These are phyloP conservation scores for Rhodotorula sp. DNA, from an alignment of 1,284 basidiomycete species.

Conservation along the genomic window DNA sequence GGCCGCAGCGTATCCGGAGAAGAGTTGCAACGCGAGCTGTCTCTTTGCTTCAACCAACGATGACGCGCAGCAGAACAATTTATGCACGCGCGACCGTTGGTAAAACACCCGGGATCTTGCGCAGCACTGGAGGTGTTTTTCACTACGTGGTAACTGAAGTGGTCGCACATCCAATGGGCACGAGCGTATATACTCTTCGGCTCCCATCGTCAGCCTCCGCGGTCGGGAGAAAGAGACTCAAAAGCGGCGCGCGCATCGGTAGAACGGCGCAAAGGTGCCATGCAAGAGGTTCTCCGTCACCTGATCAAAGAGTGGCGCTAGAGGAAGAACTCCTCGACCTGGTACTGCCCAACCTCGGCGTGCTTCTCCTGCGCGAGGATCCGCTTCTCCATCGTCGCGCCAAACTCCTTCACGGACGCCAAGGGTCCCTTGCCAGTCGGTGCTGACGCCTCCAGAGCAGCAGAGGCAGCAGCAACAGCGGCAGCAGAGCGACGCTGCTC, in stretches of 20 bases:
- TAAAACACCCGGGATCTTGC: background rate
- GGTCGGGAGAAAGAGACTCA: too few relatives aligned
- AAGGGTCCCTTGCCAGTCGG: background rate
- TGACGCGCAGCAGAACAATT: background rate
- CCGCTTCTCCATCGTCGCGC: conserved; percentile 35
- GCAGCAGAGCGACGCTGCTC: conserved; percentile 1
- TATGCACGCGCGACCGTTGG: background rate
- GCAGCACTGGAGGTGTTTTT: background rate
- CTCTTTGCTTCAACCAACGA: background rate
- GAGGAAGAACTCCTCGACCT: conserved; percentile 34
- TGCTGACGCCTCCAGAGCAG: background rate
- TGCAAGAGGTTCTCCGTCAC: too few relatives aligned
- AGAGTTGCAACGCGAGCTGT: background rate
- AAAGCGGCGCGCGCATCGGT: too few relatives aligned
- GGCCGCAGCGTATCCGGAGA: background rate
- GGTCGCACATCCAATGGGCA: too few relatives aligned
- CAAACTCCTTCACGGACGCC: conserved; percentile 21
- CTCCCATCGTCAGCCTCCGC: too few relatives aligned
- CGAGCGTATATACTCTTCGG: too few relatives aligned
- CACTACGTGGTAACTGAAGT: background rate
- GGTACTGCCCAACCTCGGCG: conserved; percentile 34
- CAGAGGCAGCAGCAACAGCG: background rate
- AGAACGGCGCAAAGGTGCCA: too few relatives aligned
- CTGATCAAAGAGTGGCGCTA: background rate
- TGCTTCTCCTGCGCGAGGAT: conserved; percentile 40